Base-by-base conservation (phyloP, 2,329 filamentous ascomycete genomes). In the Coleophoma cylindrospora region DNA sequence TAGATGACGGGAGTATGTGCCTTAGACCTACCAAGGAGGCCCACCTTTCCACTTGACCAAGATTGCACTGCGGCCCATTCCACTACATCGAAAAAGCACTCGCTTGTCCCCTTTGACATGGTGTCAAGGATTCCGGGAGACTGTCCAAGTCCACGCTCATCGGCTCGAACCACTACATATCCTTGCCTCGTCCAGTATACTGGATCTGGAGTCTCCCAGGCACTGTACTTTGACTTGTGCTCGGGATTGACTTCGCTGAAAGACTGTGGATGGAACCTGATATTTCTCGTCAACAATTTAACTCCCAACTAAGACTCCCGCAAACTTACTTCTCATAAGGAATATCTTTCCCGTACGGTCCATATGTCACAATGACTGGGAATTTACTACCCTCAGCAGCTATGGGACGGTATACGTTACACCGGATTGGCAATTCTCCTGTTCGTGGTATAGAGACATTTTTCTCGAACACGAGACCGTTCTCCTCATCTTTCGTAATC, bases 331-430 rank as follows among this genome's bases (percentile, higher is more conserved):
- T 69, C 50, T 72, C 69, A 62, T 88, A 88, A 17, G 74, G 77
- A 34, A 87, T 85, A 57, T 89, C 84, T 57, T 89, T 89, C 43
- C 86, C 85, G 55, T 89, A 89, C 0, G 86, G 86, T 0, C 85
- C 85, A 55, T 89, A 89, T 0, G 84, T 89, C 2, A 86, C 79
- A 9, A 89, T 64, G 0, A 86, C 84, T 0, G 86, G 85, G 19
- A 73, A 73, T 40, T 55, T 62, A 10, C 48, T 48, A 53, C 64
- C 69, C 19, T 70, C 64, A 1, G 53, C 40, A 8, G 50, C 54
- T 43, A 74, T 75, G 1, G 75, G 75, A 2, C 74, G 66, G 54
- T 77, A 79, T 2, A 79, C 70, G 60, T 78, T 79, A 59, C 68
- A 72, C 11, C 76, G 64, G 4, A 79, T 68, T 3, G 75, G 62